Evolutionary conservation across 2,329 filamentous ascomycete species (phyloP), one percentile per base, ranked within the genome.

Genomic region (Sordariomycetes sp.): DNA sequence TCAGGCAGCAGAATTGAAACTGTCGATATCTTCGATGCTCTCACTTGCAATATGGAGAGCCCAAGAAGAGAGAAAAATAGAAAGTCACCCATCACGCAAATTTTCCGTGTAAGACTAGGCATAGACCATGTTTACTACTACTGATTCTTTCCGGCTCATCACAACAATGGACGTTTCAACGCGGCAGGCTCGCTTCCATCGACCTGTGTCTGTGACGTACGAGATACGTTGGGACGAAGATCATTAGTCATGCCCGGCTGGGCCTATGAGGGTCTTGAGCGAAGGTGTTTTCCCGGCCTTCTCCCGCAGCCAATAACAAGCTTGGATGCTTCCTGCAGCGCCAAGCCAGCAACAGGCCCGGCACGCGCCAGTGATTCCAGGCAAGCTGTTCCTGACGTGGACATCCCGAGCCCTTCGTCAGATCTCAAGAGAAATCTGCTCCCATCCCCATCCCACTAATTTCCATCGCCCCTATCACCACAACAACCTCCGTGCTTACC

Each of bases 341-440:
- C 39, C 45, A 50, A 50, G 45, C 22, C 28, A 39, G 48, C 36
- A 45, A 32, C 55, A 56, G 48, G 28, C 25, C 42, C 55, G 48
- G 39, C 42, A 52, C 42, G 22, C 45, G 45, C 45, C 20, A 50
- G 45, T 20, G 45, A 50, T 50, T 56, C 64, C 61, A 70, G 69
- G 68, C 69, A 70, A 71, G 69, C 70, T 68, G 65, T 67, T 65
- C 70, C 69, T 72, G 69, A 72, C 70, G 69, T 76, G 73, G 70
- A 74, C 58, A 58, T 53, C 55, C 25, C 28, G 25, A 36, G 17
- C 36, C 35, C 53, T 45, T 22, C 36, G 22, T 54, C 53, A 34
- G 36, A 54, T 34, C 53, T 52, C 51, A 32, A 24, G 51, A 52
- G 28, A 59, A 56, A 54, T 59, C 52, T 54, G 51, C 50, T 56